Conservation (phyloP, 2,329 filamentous ascomycete species). For the Fusarium coffeatum region DNA sequence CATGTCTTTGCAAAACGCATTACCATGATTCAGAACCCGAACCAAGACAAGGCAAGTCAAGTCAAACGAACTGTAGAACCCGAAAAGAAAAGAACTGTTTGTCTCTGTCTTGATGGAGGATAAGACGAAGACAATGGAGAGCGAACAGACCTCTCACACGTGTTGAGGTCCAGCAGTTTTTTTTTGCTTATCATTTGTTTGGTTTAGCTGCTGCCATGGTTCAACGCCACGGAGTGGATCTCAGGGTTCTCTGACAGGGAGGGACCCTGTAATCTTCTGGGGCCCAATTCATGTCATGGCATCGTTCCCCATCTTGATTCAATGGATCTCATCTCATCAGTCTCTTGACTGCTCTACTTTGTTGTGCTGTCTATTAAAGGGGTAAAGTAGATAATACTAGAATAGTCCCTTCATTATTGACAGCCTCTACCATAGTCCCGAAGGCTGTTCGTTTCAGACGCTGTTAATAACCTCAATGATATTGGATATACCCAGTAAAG, state of each 20-base stretch:
- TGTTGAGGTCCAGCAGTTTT: not conserved
- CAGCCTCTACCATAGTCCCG: not conserved
- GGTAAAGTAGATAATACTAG: not conserved
- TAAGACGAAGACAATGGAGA: not conserved
- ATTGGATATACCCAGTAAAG: not conserved
- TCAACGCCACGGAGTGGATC: constrained; percentile 13
- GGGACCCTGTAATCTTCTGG: constrained; percentile 10
- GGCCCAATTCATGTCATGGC: constrained; percentile 8
- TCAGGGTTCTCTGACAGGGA: constrained; percentile 27
- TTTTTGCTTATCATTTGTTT: not conserved
- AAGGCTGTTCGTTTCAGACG: constrained; percentile 9
- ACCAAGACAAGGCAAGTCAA: not conserved
- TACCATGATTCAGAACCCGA: constrained; percentile 17
- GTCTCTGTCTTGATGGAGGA: too few relatives aligned
- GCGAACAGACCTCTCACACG: constrained; percentile 12
- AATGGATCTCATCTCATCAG: not conserved
- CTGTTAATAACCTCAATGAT: not conserved
- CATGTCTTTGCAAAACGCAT: constrained; percentile 22
- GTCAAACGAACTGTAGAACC: not conserved
- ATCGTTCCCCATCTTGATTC: constrained; percentile 15
- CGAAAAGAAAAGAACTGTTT: not conserved
- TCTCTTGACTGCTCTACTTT: not conserved
- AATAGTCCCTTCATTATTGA: not conserved
- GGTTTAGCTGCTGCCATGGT: constrained; percentile 2
- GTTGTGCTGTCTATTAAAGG: constrained; percentile 1